Base-by-base conservation (phyloP, 2,329 filamentous ascomycete genomes). In the Pestalotiopsis sp. region DNA sequence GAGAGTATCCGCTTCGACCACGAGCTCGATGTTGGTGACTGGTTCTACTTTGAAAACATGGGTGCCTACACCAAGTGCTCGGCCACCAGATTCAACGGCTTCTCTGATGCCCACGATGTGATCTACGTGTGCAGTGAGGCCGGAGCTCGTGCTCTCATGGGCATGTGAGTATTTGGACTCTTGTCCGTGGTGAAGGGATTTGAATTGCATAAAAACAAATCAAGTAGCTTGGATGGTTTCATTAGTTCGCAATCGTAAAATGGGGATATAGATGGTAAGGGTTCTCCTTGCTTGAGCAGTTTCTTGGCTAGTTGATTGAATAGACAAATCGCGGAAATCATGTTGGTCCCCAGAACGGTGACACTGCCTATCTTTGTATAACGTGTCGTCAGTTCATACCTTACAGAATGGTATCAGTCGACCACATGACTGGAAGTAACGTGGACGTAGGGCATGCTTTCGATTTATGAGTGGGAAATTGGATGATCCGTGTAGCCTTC, bases 31-130 rank as follows among this genome's bases (percentile, higher is more conserved):
- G 93, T 97, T 7, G 96, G 96, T 66, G 96, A 99, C 81, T 99
- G 96, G 96, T 87, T 99, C 67, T 99, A 97, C 84, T 99, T 99
- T 82, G 94, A 98, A 83, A 90, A 97, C 71, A 99, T 99, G 96
- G 96, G 96, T 67, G 95, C 96, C 27, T 99, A 99, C 82, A 98
- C 96, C 75, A 97, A 95, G 87, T 98, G 95, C 86, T 98, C 94
- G 70, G 95, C 96, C 72, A 99, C 96, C 68, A 91, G 92, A 78
- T 99, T 99, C 91, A 99, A 99, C 75, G 96, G 96, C 72, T 99
- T 98, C 83, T 93, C 91, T 67, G 93, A 98, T 82, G 87, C 90
- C 75, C 96, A 99, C 80, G 93, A 97, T 76, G 92, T 97, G 72
- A 91, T 98, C 73, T 98, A 98, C 79, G 92, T 98, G 74, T 97